Evolutionary conservation across 345 rosid genomes (phyloP), one percentile per base, ranked within the genome.

Genomic region (Populus davidiana): DNA sequence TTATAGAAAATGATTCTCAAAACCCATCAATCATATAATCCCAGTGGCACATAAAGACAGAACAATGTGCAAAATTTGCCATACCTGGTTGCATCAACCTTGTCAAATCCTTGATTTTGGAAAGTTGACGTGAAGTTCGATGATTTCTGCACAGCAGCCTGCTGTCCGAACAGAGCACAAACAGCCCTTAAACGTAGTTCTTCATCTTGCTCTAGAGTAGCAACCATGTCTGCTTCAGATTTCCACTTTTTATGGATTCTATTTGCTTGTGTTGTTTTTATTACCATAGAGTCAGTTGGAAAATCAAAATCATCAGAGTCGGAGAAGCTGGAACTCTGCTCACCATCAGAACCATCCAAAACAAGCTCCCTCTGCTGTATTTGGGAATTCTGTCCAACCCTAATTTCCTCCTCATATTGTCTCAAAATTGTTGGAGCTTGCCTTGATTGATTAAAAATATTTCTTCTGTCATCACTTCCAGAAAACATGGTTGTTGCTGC

Each of bases 161-260:
- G 69, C 61, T 78, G 70, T 72, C 81, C 74, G 39, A 77, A 72
- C 47, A 86, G 76, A 76, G 83, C 85, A 71, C 86, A 86, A 54
- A 86, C 74, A 71, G 88, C 86, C 65, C 66, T 67, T 80, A 86
- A 70, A 44, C 79, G 78, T 25, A 81, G 65, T 69, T 76, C 75
- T 27, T 12, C 54, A 49, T 86, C 83, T 63, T 68, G 31, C 25
- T 6, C 6, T 49, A 83, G 66, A 66, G 80, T 73, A 6, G n/a
- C 27, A 44, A 74, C 16, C 85, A 81, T 63, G 3, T 86, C 61
- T 11, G 33, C 20, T 66, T 71, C 78, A 50, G 20, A 74, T 36
- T 79, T 71, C 85, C 83, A 83, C 18, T 35, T 65, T 35, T 33
- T 70, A 25, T 33, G 33, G 71, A 35, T 54, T 71, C 35, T 12